A percentile compares a stretch with the other conserved stretches of the same genome.
Evolutionary conservation across 352 stramenopile genomes (phyloP).

Genomic region (Pythium sp.): DNA sequence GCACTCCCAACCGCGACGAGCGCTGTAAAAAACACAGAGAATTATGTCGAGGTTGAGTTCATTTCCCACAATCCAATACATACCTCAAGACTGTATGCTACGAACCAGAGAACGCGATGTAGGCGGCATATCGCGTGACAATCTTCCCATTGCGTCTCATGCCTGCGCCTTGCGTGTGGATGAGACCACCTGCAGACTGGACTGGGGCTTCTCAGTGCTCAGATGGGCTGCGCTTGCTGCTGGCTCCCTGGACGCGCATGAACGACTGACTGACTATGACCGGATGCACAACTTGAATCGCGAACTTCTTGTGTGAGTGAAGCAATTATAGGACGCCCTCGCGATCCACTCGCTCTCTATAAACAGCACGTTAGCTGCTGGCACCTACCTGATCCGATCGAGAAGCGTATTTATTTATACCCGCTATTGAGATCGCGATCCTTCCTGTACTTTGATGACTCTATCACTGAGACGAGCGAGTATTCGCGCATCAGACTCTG

Average conservation of each 20-base stretch:
- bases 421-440: not conserved
- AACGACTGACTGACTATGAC: not conserved
- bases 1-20: slow-evolving; percentile 10
- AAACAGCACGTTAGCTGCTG: not conserved
- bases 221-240: not conserved
- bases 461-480: not conserved
- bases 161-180: not conserved
- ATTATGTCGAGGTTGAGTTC: not conserved
- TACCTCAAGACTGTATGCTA: not conserved
- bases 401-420: slow-evolving; percentile 8
- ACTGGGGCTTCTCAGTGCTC: slow-evolving; percentile 6
- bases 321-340: not conserved
- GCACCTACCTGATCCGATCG: not conserved
- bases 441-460: not conserved
- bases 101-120: not conserved
- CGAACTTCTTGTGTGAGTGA: not conserved
- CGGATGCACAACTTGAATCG: not conserved
- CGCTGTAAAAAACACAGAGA: not conserved
- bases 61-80: not conserved
- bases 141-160: not conserved
- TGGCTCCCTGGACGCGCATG: slow-evolving; percentile 4
- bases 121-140: not conserved
- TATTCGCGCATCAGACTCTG: not conserved
- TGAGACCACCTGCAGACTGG: not conserved
- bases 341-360: not conserved